Evolutionary conservation across 768 basidiomycete genomes (phyloP), one percentile per base, ranked within the genome.

Genomic region (Hygrophorus russula): DNA sequence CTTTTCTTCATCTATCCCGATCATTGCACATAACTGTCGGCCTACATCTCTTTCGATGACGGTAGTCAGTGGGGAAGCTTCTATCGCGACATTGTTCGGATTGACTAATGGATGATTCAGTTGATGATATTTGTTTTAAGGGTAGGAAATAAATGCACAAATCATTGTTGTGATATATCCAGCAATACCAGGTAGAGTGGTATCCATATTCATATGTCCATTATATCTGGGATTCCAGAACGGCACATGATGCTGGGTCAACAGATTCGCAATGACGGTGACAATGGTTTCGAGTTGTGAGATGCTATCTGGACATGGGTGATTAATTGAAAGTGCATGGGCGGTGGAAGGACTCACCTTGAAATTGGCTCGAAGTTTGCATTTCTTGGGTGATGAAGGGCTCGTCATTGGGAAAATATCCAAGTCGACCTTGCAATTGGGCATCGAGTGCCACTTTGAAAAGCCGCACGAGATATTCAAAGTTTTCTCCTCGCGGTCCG

Each of bases 11-110:
- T 55, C 51, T 39, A 59, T 68, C 4, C 69, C 68, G 7, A 70
- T 44, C 65, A 70, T 64, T 37, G 53, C 51, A 45, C 64, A 69
- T 31, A 69, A 50, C 13, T 70, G 57, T 35, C 55, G 51, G 13
- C 68, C 69, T 14, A 65, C 69, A 13, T 59, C 53, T 19, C 55
- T 46, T 48, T 70, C 69, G 27, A 71, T 49, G 10, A 56, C 30
- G 6, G 64, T 63, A 1, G 68, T 67, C 10, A 67, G 47, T 0
- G 70, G 70, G 24, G 59, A 57, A 2, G 62, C 64, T 47, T 69
- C 67, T 17, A 58, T 53, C 5, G 67, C 60, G 40, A 67, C 62
- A 49, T 72, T 70, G 56, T 72, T 71, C 5, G 60, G 69, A 48
- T 72, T 72, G 50, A 59, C 24, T 24, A 24, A 24, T 7, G 24